A percentile compares a stretch with the other conserved stretches of the same genome.
These are phyloP conservation scores for Cucurbitaria berberidis DNA, from an alignment of 2,329 filamentous ascomycete species.

Conservation along the genomic window DNA sequence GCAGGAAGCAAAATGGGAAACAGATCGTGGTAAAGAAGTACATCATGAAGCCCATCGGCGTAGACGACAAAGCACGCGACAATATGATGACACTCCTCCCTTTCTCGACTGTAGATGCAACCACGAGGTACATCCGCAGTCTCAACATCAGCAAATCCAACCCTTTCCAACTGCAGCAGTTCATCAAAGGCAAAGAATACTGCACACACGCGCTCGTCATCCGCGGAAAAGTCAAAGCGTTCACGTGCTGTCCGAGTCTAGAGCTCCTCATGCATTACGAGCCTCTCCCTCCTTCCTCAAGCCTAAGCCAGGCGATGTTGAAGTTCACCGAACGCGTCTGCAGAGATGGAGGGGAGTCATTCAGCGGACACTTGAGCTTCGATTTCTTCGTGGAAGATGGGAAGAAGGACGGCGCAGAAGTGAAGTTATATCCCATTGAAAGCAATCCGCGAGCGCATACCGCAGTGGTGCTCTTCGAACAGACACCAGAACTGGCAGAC, in stretches of 20 bases:
- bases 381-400: conserved; percentile 67
- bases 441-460: conserved; percentile 75
- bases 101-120: conserved; percentile 58
- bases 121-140: conserved; percentile 59
- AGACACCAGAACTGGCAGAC: conserved; percentile 35
- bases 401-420: conserved; percentile 43
- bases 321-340: conserved; percentile 68
- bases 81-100: conserved; percentile 70
- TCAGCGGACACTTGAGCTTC: conserved; percentile 76
- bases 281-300: conserved; percentile 61
- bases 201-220: conserved; percentile 74
- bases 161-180: conserved; percentile 74
- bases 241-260: conserved; percentile 69
- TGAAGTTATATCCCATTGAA: conserved; percentile 68
- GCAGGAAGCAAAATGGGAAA: conserved; percentile 11
- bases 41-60: conserved; percentile 70
- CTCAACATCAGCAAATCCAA: conserved; percentile 61
- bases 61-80: conserved; percentile 65
- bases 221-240: conserved; percentile 67
- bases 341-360: conserved; percentile 52
- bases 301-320: conserved; percentile 66
- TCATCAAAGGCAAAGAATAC: conserved; percentile 67
- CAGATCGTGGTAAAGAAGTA: conserved; percentile 55
- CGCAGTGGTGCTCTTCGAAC: conserved; percentile 66
- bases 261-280: conserved; percentile 71